Base-by-base conservation (phyloP, 2,329 filamentous ascomycete species). In the Fusarium nygamai region DNA sequence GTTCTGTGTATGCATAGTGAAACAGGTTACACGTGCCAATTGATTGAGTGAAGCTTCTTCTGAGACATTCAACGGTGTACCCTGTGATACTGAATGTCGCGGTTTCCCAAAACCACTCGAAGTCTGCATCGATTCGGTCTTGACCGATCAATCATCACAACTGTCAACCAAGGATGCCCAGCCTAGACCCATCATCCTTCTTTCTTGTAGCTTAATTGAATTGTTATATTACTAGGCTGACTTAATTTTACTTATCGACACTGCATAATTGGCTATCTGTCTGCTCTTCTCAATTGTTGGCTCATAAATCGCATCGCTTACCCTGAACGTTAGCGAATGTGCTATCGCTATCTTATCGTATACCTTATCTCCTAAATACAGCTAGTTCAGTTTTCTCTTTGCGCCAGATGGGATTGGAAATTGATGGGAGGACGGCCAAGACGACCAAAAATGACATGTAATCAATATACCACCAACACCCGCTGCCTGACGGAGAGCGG, bases 1-100 rank as follows among this genome's bases (percentile, higher is more conserved):
- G 5, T 17, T 33, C 29, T 8, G 6, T 8, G 0, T 17, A 6
- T n/a, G 2, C 3, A 17, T 1, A 1, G 7, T 9, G 10, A 20
- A 20, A 0, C 5, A n/a, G 10, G 6, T 19, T 14, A 2, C 20
- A 51, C 22, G 31, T 34, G n/a, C 0, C 1, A 14, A 4, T 24
- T 3, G 4, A 24, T 19, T 14, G 5, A 8, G 5, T 8, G 20
- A 20, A 34, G 17, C 12, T 11, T 51, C 8, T 34, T 34, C 24
- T 33, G 1, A 11, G 48, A 24, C n/a, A 24, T 24, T 17, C 5
- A 20, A 24, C 16, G 22, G 11, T 34, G 3, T 24, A 34, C 1
- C 12, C 10, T 4, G 11, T 13, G 1, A 3, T 8, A 13, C 1
- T 10, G 0, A 19, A 7, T 19, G n/a, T 7, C 10, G 22, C 13